A percentile compares a stretch with the other conserved stretches of the same genome.
These are phyloP conservation scores for Maudiozyma humilis DNA, from an alignment of 1,139 yeast genomes.

Conservation along the genomic window DNA sequence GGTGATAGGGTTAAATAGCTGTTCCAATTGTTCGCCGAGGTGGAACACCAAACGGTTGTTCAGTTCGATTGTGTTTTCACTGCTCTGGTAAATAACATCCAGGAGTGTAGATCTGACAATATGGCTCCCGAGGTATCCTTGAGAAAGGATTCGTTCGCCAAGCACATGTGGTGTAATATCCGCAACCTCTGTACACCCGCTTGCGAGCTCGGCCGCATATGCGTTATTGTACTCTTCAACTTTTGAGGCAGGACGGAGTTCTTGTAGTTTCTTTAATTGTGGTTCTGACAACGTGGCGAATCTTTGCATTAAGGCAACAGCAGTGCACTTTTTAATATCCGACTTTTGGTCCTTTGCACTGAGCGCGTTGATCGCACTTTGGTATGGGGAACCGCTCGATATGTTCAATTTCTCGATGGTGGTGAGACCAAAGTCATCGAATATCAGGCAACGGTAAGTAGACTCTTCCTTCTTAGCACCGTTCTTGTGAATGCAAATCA, in stretches of 20 bases:
- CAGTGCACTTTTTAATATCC: constrained; percentile 65
- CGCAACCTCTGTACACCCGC: constrained; percentile 54
- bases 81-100: constrained; percentile 67
- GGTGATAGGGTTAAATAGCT: constrained; percentile 76
- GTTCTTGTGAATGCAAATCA: constrained; percentile 48
- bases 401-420: constrained; percentile 55
- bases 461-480: constrained; percentile 31
- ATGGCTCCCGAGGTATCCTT: constrained; percentile 58
- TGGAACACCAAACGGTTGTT: constrained; percentile 68
- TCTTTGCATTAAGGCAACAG: constrained; percentile 62
- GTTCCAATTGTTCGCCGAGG: constrained; percentile 80
- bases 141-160: constrained; percentile 32
- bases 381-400: constrained; percentile 56
- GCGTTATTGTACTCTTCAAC: constrained; percentile 30
- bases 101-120: constrained; percentile 47
- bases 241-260: constrained; percentile 10
- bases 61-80: constrained; percentile 43
- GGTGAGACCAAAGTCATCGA: constrained; percentile 65
- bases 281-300: constrained; percentile 44
- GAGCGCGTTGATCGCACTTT: constrained; percentile 71
- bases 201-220: constrained; percentile 63
- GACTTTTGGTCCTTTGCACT: constrained; percentile 42
- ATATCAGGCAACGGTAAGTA: constrained; percentile 49
- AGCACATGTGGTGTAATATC: constrained; percentile 14
- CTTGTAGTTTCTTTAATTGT: constrained; percentile 15